Evolutionary conservation across 2,329 filamentous ascomycete genomes (phyloP), one percentile per base, ranked within the genome.

Genomic region (Trichothecium sympodiale): DNA sequence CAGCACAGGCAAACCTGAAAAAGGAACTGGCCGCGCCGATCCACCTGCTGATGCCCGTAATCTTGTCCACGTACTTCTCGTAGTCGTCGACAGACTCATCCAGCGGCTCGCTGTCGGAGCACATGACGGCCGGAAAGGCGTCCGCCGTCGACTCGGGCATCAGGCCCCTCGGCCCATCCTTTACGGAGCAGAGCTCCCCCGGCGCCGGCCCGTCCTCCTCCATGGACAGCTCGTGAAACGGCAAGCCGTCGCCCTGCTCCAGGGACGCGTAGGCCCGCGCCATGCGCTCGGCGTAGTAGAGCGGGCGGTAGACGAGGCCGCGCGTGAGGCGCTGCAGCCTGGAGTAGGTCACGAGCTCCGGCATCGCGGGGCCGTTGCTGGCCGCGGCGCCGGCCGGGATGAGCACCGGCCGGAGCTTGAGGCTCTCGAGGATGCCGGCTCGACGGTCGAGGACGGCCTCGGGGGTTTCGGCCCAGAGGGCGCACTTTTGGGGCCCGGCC

Each of bases 311-410:
- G 17, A 71, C 46, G 3, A 56, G 50, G 2, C 53, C 51, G 5
- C 60, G 57, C 13, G 66, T 58, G 8, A 69, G 51, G 7, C 52
- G 49, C 44, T 65, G 63, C 26, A 72, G 43, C 34, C 60, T 59
- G 26, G 60, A 64, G 53, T 69, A 70, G 2, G 67, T 71, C 35
- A 74, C 50, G n/a, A 72, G 45, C 38, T 62, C 54, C 0, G 69
- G 67, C 18, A 70, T 52, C 15, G 58, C 57, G 0, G 61, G 58
- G 0, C 57, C 59, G 0, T 36, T 41, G 17, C 32, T 33, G 25
- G 38, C 45, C 7, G 38, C 45, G 8, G 44, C 38, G 39, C 44
- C 42, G 1, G 53, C 46, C 0, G 58, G 49, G 9, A 70, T 42
- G n/a, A 67, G 46, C 30, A 73, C 53, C 3, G 69, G 69, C 2